Evolutionary conservation across 1,284 basidiomycete species (phyloP).

Genomic region (Tylopilus sp.): DNA sequence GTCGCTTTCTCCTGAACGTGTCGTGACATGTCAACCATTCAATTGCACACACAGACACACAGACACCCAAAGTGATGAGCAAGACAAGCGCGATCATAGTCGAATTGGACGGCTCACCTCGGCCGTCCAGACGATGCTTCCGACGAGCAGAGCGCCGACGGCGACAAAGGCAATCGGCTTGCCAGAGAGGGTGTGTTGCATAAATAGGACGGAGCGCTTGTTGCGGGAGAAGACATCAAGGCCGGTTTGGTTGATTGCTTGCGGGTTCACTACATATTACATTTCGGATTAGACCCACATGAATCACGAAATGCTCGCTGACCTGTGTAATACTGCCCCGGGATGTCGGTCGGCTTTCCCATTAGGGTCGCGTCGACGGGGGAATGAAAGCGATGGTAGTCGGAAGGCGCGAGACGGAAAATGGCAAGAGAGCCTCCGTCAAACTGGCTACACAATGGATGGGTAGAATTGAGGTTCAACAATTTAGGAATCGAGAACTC

Average conservation of each 20-base stretch:
- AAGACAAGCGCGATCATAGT: neutral
- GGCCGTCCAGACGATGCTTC: constrained; percentile 48
- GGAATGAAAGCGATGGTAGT: constrained; percentile 84
- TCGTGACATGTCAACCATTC: constrained; percentile 12
- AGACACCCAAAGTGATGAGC: constrained; percentile 18
- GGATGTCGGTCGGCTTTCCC: constrained; percentile 46
- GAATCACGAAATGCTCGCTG: constrained; percentile 7
- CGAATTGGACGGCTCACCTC: constrained; percentile 22
- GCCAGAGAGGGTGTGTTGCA: constrained; percentile 44
- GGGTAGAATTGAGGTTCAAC: constrained; percentile 41
- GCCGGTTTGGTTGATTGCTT: constrained; percentile 67
- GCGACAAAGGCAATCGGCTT: constrained; percentile 54
- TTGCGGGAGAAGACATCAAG: constrained; percentile 76
- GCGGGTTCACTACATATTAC: constrained; percentile 62
- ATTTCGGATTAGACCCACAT: neutral
- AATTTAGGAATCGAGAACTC: constrained; percentile 65
- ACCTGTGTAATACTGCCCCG: constrained; percentile 59
- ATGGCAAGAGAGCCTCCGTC: constrained; percentile 54
- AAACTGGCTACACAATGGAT: constrained; percentile 41
- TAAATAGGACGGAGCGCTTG: constrained; percentile 53
- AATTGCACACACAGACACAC: too few species aligned
- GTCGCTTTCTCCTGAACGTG: constrained; percentile 27
- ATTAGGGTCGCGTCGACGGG: constrained; percentile 59
- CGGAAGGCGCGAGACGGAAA: constrained; percentile 75
- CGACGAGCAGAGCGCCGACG: constrained; percentile 63